phyloP scores from a whole-genome alignment of 1,284 basidiomycete genomes.

The Gomphus bonarii region DNA sequence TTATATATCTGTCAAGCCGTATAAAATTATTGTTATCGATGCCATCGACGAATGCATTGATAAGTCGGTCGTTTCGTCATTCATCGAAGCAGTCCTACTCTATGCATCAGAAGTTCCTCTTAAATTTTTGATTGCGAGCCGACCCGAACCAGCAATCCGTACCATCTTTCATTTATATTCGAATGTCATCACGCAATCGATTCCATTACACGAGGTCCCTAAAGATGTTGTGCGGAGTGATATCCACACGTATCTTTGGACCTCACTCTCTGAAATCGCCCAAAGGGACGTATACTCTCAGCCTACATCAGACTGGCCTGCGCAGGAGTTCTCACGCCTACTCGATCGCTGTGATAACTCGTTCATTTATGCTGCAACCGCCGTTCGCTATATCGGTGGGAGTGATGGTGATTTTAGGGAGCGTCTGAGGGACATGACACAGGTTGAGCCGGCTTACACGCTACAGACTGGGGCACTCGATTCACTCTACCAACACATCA shows the following conservation, averaged over 20 bases:
- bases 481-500: neutral
- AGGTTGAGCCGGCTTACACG: neutral
- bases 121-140: neutral
- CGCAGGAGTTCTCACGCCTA: neutral
- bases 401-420: neutral
- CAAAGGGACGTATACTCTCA: neutral
- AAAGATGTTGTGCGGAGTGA: too few relatives aligned
- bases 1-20: neutral
- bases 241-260: neutral
- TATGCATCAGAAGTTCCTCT: neutral
- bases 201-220: too few relatives aligned
- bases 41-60: neutral
- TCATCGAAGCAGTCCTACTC: neutral
- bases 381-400: neutral
- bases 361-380: neutral
- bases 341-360: neutral
- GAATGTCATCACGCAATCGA: neutral
- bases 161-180: neutral
- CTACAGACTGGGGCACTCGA: neutral
- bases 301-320: neutral
- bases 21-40: neutral
- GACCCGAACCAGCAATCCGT: neutral
- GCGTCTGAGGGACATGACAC: neutral
- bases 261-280: neutral
- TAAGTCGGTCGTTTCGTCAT: neutral